These are phyloP conservation scores for Aureobasidium melanogenum DNA, from an alignment of 2,329 filamentous ascomycete species.

Conservation along the genomic window DNA sequence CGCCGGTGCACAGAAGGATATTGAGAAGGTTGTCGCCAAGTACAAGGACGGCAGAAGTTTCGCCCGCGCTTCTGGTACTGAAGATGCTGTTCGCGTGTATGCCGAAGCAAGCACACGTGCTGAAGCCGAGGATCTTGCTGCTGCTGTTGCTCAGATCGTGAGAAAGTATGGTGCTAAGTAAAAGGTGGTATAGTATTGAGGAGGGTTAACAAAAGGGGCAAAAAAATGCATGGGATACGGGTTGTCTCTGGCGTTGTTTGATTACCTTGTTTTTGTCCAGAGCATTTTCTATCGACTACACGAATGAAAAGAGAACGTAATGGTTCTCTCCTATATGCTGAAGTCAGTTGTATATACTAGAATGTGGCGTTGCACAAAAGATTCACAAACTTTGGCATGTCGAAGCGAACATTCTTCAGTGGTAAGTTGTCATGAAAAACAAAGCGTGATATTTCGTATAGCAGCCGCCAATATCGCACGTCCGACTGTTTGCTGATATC, in stretches of 20 bases:
- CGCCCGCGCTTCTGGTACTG: slow-evolving; percentile 85
- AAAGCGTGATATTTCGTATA: too few relatives aligned
- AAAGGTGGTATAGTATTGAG: neutral
- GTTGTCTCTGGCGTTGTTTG: neutral
- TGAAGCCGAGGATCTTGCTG: slow-evolving; percentile 15
- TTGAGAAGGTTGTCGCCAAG: slow-evolving; percentile 80
- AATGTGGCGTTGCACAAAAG: neutral
- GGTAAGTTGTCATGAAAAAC: too few relatives aligned
- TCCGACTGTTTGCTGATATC: too few relatives aligned
- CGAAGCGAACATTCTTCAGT: too few relatives aligned
- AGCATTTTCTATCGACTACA: neutral
- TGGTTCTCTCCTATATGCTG: neutral
- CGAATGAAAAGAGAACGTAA: neutral
- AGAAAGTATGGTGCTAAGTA: slow-evolving; percentile 11
- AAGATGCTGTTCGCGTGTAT: slow-evolving; percentile 93
- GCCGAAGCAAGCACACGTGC: slow-evolving; percentile 57
- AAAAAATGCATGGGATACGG: neutral
- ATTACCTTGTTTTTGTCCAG: neutral
- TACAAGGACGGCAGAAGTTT: slow-evolving; percentile 86
- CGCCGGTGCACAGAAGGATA: slow-evolving; percentile 68
- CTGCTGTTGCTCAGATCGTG: slow-evolving; percentile 13
- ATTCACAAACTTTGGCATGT: too few relatives aligned
- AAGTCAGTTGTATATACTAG: neutral
- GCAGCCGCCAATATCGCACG: too few relatives aligned
- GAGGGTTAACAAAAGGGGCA: neutral